Evolutionary conservation across 148 eudicot species (phyloP).

Genomic region (Talinum fruticosum): DNA sequence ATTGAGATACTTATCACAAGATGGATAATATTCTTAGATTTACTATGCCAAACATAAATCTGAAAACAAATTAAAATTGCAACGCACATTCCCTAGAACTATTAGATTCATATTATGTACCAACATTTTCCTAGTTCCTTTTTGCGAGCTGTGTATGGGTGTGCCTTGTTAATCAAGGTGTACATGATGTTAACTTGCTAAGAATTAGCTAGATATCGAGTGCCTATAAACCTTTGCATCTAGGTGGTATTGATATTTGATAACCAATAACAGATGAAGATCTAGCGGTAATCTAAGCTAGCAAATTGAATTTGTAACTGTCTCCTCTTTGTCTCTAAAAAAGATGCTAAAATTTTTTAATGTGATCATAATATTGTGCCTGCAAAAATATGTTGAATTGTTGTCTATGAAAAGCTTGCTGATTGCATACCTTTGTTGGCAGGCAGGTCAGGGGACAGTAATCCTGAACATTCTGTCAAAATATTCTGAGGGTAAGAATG

Average conservation of each 20-base stretch:
- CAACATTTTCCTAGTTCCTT: not conserved
- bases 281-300: not conserved
- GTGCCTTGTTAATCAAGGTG: not conserved
- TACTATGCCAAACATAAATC: no score
- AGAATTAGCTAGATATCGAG: not conserved
- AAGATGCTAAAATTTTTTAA: not conserved
- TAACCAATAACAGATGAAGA: not conserved
- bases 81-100: not conserved
- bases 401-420: constrained; percentile 3
- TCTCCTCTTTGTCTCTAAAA: not conserved
- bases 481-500: constrained; percentile 70
- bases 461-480: constrained; percentile 88
- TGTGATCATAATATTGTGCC: no score
- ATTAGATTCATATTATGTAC: not conserved
- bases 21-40: not conserved
- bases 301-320: not conserved
- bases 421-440: constrained; percentile 9
- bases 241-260: not conserved
- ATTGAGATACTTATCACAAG: not conserved
- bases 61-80: no score
- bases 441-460: constrained; percentile 89
- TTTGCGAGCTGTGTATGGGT: not conserved
- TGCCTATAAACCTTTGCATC: not conserved
- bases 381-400: not conserved
- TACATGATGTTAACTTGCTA: not conserved